A percentile compares a stretch with the other conserved stretches of the same genome.
Conservation (phyloP, 495 filamentous ascomycete genomes). For the Thozetella sp. region DNA sequence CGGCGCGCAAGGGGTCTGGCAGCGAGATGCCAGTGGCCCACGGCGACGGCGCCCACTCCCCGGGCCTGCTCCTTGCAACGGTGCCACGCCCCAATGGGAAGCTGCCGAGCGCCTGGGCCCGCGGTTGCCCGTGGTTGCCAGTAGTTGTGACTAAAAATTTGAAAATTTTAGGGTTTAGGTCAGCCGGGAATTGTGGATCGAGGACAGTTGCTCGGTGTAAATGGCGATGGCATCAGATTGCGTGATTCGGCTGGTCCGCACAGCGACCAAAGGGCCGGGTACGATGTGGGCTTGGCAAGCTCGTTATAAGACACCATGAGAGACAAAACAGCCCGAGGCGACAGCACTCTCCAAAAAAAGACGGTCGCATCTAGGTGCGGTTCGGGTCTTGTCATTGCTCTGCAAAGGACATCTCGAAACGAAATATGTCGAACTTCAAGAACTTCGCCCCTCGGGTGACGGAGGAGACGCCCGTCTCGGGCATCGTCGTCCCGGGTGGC, state of each 20-base stretch:
- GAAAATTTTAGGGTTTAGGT: not conserved
- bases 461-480: not conserved
- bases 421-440: constrained; percentile 3
- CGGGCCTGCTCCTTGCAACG: no score
- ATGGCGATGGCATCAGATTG: not conserved
- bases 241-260: not conserved
- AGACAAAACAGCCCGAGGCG: no score
- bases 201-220: not conserved
- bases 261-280: not conserved
- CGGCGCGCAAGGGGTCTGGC: no score
- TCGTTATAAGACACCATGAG: not conserved
- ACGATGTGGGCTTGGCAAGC: not conserved
- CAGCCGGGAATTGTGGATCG: not conserved
- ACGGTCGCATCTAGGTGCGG: no score
- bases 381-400: no score
- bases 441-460: constrained; percentile 1
- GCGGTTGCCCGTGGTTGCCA: not conserved
- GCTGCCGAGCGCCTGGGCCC: not conserved
- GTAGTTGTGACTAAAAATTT: not conserved
- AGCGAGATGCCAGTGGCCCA: no score
- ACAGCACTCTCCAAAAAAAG: no score
- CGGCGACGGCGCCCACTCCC: no score
- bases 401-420: no score
- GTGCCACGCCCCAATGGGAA: not conserved
- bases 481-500: not conserved